Base-by-base conservation (phyloP, 495 filamentous ascomycete species). In the Ascobolus immersus region DNA sequence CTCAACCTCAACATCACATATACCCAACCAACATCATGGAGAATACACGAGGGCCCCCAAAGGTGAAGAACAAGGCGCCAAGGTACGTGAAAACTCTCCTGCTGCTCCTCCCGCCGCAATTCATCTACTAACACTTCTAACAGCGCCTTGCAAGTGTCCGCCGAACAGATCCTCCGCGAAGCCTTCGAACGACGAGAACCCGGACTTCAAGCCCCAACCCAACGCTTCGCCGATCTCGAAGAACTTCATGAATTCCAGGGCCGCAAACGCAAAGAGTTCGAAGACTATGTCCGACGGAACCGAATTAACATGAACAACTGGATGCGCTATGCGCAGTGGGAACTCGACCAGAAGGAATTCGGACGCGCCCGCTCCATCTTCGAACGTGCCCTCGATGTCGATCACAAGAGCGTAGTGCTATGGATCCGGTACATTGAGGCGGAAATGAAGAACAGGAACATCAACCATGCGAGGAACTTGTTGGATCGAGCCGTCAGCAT, bases 51-150 rank as follows among this genome's bases (percentile, higher is more conserved):
- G 86, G 86, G 45, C 81, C 86, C 34, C 84, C 89, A 4, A 61
- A 81, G 62, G 89, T 96, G 59, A 93, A 92, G 50, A 93, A 96
- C 61, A 96, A 96, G 72, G 74, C 74, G 40, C 59, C 86, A n/a
- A 48, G 43, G 41, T 42, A 35, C 21, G 14, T 34, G 9, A 1
- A 20, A 12, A 13, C 34, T 19, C 28, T 5, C 26, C n/a, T 25
- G 7, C 17, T 38, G 27, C 30, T 36, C 17, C 21, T 11, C 12
- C 9, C 27, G 18, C 20, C 15, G 8, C n/a, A 5, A 20, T 9
- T n/a, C n/a, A 29, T 15, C n/a, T 46, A 21, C 43, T 46, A 46
- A 46, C 20, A 18, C 19, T 14, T n/a, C n/a, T 20, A 11, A 8
- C 14, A 33, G 75, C 72, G 52, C 72, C 73, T 14, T 74, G 35